These are phyloP conservation scores for Brettanomyces bruxellensis DNA, from an alignment of 805 yeast species.

Conservation along the genomic window DNA sequence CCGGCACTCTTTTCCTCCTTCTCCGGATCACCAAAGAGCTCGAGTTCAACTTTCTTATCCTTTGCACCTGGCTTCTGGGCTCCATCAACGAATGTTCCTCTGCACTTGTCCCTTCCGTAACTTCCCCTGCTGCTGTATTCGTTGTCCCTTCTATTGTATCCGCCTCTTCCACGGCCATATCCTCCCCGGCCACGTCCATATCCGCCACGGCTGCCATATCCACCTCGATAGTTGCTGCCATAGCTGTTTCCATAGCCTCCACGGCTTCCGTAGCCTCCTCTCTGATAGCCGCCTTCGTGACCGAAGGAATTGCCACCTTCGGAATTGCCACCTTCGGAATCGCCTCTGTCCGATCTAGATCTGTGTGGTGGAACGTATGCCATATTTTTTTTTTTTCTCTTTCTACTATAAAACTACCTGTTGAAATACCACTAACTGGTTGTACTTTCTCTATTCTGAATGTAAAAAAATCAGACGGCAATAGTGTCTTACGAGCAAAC, in stretches of 20 bases:
- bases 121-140: slow-evolving; percentile 28
- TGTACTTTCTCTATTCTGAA: no score
- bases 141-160: slow-evolving; percentile 24
- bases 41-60: slow-evolving; percentile 62
- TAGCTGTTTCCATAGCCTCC: slow-evolving; percentile 16
- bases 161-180: slow-evolving; percentile 23
- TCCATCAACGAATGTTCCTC: slow-evolving; percentile 83
- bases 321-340: not conserved
- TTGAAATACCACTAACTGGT: no score
- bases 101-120: slow-evolving; percentile 14
- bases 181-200: slow-evolving; percentile 23
- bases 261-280: slow-evolving; percentile 25
- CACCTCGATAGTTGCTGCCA: slow-evolving; percentile 23
- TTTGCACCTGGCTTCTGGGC: slow-evolving; percentile 74
- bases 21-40: slow-evolving; percentile 74
- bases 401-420: not conserved
- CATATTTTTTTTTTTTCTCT: slow-evolving; percentile 10
- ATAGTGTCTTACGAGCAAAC: no score
- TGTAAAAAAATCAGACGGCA: no score
- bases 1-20: slow-evolving; percentile 68
- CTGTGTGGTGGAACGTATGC: slow-evolving; percentile 43
- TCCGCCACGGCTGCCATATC: slow-evolving; percentile 16
- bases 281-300: slow-evolving; percentile 14
- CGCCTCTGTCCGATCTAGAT: slow-evolving; percentile 20
- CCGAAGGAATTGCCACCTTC: not conserved